Conservation (phyloP, 2,329 filamentous ascomycete genomes). For the Phyllosticta citribraziliensis region DNA sequence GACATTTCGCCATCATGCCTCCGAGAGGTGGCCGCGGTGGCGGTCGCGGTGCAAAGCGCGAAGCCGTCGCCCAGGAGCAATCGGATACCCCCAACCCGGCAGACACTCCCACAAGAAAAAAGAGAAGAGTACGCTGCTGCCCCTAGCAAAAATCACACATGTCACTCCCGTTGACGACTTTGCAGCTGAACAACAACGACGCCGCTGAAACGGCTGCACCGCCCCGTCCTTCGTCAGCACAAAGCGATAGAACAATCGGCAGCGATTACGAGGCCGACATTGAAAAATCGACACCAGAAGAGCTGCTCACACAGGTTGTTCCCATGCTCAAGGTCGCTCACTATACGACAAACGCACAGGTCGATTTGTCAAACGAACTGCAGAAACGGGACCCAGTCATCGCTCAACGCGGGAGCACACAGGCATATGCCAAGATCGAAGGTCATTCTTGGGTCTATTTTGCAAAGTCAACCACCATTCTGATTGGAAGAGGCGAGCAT, state of each 20-base stretch:
- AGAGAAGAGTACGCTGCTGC: constrained; percentile 31
- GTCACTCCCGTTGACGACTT: not conserved
- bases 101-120: constrained; percentile 38
- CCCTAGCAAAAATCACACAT: not conserved
- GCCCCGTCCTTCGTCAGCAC: constrained; percentile 26
- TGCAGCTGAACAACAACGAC: constrained; percentile 26
- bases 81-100: constrained; percentile 39
- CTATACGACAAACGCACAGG: constrained; percentile 44
- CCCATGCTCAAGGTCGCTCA: constrained; percentile 34
- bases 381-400: constrained; percentile 26
- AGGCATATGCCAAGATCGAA: constrained; percentile 72
- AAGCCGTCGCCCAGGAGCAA: constrained; percentile 9
- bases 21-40: constrained; percentile 6
- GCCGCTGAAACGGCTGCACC: constrained; percentile 15
- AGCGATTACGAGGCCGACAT: constrained; percentile 33
- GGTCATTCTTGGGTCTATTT: constrained; percentile 80
- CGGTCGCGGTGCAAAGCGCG: constrained; percentile 11
- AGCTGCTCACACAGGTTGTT: constrained; percentile 21
- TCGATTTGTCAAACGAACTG: constrained; percentile 46
- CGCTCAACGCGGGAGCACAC: constrained; percentile 34
- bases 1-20: constrained; percentile 1
- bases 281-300: constrained; percentile 26
- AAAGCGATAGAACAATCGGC: constrained; percentile 25
- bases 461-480: constrained; percentile 62
- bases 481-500: constrained; percentile 54